Base-by-base conservation (phyloP, 352 stramenopile species). In the Phytophthora macrochlamydospora region DNA sequence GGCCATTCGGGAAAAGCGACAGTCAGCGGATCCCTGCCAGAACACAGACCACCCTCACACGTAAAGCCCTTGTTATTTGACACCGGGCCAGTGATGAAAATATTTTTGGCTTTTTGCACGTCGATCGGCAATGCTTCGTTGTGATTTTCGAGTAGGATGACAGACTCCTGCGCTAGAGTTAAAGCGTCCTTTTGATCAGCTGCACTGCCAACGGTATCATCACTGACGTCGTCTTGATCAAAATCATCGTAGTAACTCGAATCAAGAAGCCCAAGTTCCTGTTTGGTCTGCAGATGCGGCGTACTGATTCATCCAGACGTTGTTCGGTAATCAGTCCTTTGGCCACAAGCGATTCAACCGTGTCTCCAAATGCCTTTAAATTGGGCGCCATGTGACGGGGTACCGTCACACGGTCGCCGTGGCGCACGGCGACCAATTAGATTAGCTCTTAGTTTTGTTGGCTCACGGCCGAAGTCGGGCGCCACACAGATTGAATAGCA, bases 71-170 rank as follows among this genome's bases (percentile, higher is more conserved):
- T 90, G 76, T 90, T 88, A 69, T 93, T 61, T 3, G 81, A 81
- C 37, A 77, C 69, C 12, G 77, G 80, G 0, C 85, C 85, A 0
- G 85, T 93, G 43, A 93, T 18, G 55, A 93, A 93, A 9, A 93
- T 52, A 18, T 32, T 73, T 18, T 52, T 63, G 0, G 48, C 51
- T 3, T 54, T 52, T 4, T 56, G 63, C 24, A 38, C 28, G 9
- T 70, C 49, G 14, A 92, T 56, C 0, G 84, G 82, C 0, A 94
- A 63, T 8, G 65, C 66, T 5, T 61, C 44, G 40, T 79, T 67
- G 8, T 64, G 72, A 66, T 97, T 97, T 55, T 95, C 73, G 3
- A 96, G 65, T 5, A 97, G 61, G 33, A 94, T 81, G 18, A 96
- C 69, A 0, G 87, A 93, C 56, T 97, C 87, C 4, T 76, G 75